Evolutionary conservation across 1,284 basidiomycete species (phyloP).

Genomic region (Pseudozyma hubeiensis): DNA sequence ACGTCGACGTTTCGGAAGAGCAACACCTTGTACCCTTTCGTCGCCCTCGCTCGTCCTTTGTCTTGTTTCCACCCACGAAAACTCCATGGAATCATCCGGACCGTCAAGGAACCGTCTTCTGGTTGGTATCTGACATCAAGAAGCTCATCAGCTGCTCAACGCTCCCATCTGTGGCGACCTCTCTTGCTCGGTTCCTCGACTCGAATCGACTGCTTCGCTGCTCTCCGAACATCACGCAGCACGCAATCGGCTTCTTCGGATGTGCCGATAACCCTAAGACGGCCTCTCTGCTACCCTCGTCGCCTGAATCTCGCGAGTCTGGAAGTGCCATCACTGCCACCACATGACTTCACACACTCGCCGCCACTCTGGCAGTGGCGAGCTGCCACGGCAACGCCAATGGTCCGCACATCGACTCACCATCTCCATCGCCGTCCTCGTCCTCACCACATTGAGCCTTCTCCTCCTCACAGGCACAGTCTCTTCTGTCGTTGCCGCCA

Average conservation of each 20-base stretch:
- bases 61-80: no score
- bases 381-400: slow-evolving; percentile 4
- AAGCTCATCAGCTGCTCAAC: no score
- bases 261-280: not conserved
- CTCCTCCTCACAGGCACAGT: slow-evolving; percentile 9
- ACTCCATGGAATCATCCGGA: no score
- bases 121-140: no score
- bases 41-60: no score
- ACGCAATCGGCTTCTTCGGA: slow-evolving; percentile 2
- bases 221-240: not conserved
- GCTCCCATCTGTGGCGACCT: no score
- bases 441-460: slow-evolving; percentile 4
- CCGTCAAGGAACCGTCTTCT: no score
- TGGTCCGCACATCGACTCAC: slow-evolving; percentile 9
- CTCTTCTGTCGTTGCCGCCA: slow-evolving; percentile 9
- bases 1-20: slow-evolving; percentile 2
- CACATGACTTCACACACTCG: slow-evolving; percentile 18
- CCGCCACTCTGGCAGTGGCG: slow-evolving; percentile 13
- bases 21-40: no score
- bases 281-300: not conserved
- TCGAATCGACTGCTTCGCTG: no score
- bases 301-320: no score
- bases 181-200: no score
- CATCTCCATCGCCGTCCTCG: slow-evolving; percentile 9
- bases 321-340: no score